A percentile compares a stretch with the other conserved stretches of the same genome.
Evolutionary conservation across 176 grass and related monocot species (phyloP).

Genomic region (Phoenix roebelenii): DNA sequence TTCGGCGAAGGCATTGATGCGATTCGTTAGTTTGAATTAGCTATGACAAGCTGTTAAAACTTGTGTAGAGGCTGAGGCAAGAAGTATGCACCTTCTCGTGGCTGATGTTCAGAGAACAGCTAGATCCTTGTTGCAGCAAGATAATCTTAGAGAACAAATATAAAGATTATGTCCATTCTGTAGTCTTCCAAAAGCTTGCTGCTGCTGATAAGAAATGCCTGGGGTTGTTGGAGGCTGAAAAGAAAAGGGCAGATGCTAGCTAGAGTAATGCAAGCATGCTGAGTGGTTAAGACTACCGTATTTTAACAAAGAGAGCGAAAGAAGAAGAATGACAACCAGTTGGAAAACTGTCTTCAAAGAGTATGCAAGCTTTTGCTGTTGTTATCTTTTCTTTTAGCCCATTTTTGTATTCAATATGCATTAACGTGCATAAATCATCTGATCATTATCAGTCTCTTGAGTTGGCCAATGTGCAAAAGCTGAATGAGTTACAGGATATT

Average conservation of each 20-base stretch:
- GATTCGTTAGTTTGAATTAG: conserved; percentile 67
- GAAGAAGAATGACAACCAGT: conserved; percentile 67
- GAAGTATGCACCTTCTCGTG: conserved; percentile 54
- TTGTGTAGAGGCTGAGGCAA: conserved; percentile 64
- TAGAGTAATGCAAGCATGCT: conserved; percentile 46
- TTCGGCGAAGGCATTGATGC: conserved; percentile 57
- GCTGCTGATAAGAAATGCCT: conserved; percentile 85
- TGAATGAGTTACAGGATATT: no score
- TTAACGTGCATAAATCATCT: no score
- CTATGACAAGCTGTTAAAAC: conserved; percentile 76
- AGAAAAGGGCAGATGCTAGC: conserved; percentile 57
- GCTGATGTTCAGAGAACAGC: conserved; percentile 55
- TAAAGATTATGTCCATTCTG: conserved; percentile 60
- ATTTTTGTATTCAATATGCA: no score
- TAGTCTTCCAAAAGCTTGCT: conserved; percentile 56
- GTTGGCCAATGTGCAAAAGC: no score
- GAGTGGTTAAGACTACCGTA: conserved; percentile 41
- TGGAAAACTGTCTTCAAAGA: conserved; percentile 75
- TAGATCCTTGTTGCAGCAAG: conserved; percentile 42
- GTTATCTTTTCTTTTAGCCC: no score
- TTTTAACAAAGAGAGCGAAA: conserved; percentile 69
- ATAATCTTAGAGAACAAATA: conserved; percentile 54
- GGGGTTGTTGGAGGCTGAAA: conserved; percentile 77
- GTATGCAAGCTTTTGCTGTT: conserved; percentile 18
- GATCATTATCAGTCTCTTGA: no score